Evolutionary conservation across 2,329 filamentous ascomycete species (phyloP), one percentile per base, ranked within the genome.

Genomic region (Fusarium udum): DNA sequence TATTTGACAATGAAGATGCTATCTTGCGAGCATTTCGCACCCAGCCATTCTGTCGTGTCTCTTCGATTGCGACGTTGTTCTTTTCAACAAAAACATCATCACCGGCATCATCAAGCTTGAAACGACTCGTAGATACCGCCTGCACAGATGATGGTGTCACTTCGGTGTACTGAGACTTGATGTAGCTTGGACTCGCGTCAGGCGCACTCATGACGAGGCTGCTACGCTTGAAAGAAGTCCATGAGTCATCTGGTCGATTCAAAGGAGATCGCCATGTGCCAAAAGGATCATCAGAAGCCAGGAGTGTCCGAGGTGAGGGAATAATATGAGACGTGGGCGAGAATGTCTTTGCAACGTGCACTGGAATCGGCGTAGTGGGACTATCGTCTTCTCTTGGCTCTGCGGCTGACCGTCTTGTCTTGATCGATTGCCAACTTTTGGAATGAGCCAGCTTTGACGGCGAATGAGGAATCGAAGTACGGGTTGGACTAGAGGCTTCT

Each of bases 1-100:
- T 69, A 15, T 71, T 70, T 22, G 75, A 72, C 24, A 77, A 49
- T 8, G 75, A 74, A 55, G 68, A 75, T 31, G 74, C 75, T 64
- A 77, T 77, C 36, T 74, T 78, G 42, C 57, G 70, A 61, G 75
- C 75, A 56, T 75, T 77, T 39, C 70, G 60, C 24, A 70, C 48
- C 75, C 75, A 77, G 20, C 61, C 64, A 24, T 69, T 65, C 37
- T 63, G 61, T 2, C 49, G 52, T 12, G 31, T 62, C 8, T 59
- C 62, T 24, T 67, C 43, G 4, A 36, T 22, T 32, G 37, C 24
- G 49, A 36, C 9, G 18, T 55, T 39, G n/a, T 40, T 26, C 26
- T 66, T 65, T 3, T 62, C 42, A 7, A 22, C 31, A 40, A 36
- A 32, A 20, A 40, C 36, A 46, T 56, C 59, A 20, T 28, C n/a